Conservation (phyloP, 1,284 basidiomycete genomes). For the Omphalotus olearius region DNA sequence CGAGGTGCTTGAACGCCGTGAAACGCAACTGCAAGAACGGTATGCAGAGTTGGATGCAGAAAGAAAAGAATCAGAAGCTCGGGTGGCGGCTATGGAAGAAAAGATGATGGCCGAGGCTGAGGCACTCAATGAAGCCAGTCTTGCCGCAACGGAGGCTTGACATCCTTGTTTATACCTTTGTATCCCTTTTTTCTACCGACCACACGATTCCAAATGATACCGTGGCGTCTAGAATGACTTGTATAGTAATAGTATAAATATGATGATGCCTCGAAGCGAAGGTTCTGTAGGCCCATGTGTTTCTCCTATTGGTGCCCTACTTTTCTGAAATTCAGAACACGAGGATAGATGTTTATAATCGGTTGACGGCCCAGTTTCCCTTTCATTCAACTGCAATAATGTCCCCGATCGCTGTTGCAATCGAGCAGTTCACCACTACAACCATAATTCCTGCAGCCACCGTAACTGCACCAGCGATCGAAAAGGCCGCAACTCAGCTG, state of each 20-base stretch:
- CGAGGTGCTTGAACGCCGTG: slow-evolving; percentile 69
- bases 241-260: not conserved
- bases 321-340: slow-evolving; percentile 1
- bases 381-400: not conserved
- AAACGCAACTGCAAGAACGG: slow-evolving; percentile 71
- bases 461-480: slow-evolving; percentile 16
- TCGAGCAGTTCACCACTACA: slow-evolving; percentile 22
- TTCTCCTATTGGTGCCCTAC: not conserved
- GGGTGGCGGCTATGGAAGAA: slow-evolving; percentile 67
- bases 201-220: not conserved
- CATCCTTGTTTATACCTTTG: not conserved
- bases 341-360: slow-evolving; percentile 6
- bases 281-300: not conserved
- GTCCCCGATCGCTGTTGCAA: not conserved
- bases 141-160: slow-evolving; percentile 52
- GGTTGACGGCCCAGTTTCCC: not conserved
- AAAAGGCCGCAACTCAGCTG: slow-evolving; percentile 19
- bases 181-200: not conserved
- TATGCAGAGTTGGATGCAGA: slow-evolving; percentile 83
- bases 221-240: not conserved
- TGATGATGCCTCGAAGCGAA: not conserved
- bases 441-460: slow-evolving; percentile 24
- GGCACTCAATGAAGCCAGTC: slow-evolving; percentile 70
- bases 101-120: slow-evolving; percentile 79
- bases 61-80: slow-evolving; percentile 57